Evolutionary conservation across 257 asterid species (phyloP).

Genomic region (Solanum chmielewskii): DNA sequence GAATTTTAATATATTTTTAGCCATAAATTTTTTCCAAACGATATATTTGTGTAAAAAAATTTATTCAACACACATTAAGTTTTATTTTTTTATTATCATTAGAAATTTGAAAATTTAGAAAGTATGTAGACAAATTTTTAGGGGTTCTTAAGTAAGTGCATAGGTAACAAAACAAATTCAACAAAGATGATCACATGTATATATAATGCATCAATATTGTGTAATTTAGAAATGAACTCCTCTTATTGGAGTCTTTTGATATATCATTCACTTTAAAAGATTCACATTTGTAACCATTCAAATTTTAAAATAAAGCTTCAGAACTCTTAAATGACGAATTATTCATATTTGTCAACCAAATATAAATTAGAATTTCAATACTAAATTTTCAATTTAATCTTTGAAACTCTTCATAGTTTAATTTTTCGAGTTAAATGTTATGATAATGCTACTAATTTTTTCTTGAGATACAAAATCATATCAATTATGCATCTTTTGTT

Average conservation of each 20-base stretch:
- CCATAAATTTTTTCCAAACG: too few relatives aligned
- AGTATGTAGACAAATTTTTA: too few relatives aligned
- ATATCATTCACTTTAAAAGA: not conserved
- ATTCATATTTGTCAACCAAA: not conserved
- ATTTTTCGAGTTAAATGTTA: too few relatives aligned
- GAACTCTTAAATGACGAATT: too few relatives aligned
- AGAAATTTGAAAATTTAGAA: not conserved
- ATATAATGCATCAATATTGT: too few relatives aligned
- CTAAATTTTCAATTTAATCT: not conserved
- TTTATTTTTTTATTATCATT: not conserved
- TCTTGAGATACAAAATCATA: not conserved
- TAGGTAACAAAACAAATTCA: not conserved
- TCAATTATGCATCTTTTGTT: not conserved
- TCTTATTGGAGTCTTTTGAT: not conserved
- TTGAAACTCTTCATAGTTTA: not conserved
- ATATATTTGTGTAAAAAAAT: too few relatives aligned
- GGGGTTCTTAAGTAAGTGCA: not conserved
- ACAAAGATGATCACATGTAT: too few relatives aligned
- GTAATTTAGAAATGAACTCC: not conserved
- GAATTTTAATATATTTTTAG: not conserved
- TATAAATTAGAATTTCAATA: too few relatives aligned
- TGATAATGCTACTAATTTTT: not conserved
- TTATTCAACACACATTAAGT: not conserved
- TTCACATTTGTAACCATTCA: not conserved
- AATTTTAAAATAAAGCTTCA: not conserved